Conservation (phyloP, 2,329 filamentous ascomycete genomes). For the Hawksworthiomyces lignivorus region DNA sequence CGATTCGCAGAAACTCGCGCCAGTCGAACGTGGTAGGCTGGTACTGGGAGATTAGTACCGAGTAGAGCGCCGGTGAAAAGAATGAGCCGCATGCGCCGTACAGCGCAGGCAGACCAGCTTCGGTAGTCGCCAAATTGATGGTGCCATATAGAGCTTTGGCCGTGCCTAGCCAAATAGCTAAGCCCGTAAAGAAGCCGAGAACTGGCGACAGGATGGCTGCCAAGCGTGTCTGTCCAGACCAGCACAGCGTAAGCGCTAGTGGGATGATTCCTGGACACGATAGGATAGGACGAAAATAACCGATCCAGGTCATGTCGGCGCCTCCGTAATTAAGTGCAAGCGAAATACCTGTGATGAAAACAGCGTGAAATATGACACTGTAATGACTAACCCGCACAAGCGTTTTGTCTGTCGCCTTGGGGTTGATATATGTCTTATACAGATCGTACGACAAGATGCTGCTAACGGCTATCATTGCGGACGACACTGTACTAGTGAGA, state of each 20-base stretch:
- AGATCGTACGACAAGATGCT: slow-evolving; percentile 31
- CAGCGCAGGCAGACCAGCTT: slow-evolving; percentile 31
- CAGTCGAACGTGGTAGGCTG: slow-evolving; percentile 27
- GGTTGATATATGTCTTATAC: slow-evolving; percentile 30
- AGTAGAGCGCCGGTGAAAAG: slow-evolving; percentile 38
- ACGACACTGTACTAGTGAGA: slow-evolving; percentile 33
- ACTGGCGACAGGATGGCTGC: slow-evolving; percentile 27
- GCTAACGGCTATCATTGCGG: slow-evolving; percentile 34
- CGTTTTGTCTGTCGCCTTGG: slow-evolving; percentile 12
- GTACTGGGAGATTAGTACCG: slow-evolving; percentile 34
- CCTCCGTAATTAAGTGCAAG: slow-evolving; percentile 28
- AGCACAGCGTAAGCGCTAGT: slow-evolving; percentile 28
- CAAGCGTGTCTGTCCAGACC: slow-evolving; percentile 28
- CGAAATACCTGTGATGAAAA: slow-evolving; percentile 25
- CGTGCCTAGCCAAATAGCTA: slow-evolving; percentile 30
- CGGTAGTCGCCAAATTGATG: slow-evolving; percentile 28
- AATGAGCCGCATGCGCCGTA: slow-evolving; percentile 37
- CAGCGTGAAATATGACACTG: slow-evolving; percentile 25
- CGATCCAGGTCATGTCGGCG: slow-evolving; percentile 30
- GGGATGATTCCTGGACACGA: slow-evolving; percentile 25
- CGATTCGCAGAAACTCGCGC: slow-evolving; percentile 36
- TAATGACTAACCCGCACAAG: slow-evolving; percentile 25
- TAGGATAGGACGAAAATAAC: slow-evolving; percentile 21
- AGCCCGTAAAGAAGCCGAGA: slow-evolving; percentile 24
- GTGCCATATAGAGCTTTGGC: slow-evolving; percentile 24